These are phyloP conservation scores for Fusarium compactum DNA, from an alignment of 2,329 filamentous ascomycete species.

Conservation along the genomic window DNA sequence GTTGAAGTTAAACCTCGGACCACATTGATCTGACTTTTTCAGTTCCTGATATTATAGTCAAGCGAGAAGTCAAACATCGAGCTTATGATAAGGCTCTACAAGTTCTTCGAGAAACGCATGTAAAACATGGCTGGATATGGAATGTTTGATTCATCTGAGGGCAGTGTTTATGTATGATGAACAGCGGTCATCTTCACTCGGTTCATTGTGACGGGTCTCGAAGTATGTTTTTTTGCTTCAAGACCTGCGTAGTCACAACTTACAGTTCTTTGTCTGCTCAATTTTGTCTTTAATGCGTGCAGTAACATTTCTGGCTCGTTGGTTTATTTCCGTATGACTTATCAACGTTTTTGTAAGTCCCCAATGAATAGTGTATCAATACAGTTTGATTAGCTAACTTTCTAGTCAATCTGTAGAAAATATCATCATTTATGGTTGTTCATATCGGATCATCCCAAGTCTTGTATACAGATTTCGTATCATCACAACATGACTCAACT, in stretches of 20 bases:
- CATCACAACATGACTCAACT: background rate
- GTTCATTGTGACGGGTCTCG: background rate
- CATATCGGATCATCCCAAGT: no score
- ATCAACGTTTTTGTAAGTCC: background rate
- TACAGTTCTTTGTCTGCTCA: background rate
- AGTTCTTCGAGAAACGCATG: conserved; percentile 35
- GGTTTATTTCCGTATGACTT: background rate
- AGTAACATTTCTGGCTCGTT: background rate
- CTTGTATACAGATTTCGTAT: no score
- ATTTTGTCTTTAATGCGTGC: no score
- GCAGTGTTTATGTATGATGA: background rate
- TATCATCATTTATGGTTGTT: no score
- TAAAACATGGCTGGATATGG: conserved; percentile 28
- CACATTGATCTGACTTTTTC: background rate
- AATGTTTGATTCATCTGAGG: background rate
- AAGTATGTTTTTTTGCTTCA: background rate
- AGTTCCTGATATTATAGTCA: conserved; percentile 40
- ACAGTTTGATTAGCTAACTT: no score
- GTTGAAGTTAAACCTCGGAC: background rate
- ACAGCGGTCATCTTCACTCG: background rate
- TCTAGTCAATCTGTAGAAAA: no score
- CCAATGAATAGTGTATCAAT: no score
- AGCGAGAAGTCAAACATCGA: conserved; percentile 29
- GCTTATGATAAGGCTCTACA: conserved; percentile 30
- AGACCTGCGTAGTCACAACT: background rate